Evolutionary conservation across 306 rosid species (phyloP), one percentile per base, ranked within the genome.

Genomic region (Trichosanthes truncata): DNA sequence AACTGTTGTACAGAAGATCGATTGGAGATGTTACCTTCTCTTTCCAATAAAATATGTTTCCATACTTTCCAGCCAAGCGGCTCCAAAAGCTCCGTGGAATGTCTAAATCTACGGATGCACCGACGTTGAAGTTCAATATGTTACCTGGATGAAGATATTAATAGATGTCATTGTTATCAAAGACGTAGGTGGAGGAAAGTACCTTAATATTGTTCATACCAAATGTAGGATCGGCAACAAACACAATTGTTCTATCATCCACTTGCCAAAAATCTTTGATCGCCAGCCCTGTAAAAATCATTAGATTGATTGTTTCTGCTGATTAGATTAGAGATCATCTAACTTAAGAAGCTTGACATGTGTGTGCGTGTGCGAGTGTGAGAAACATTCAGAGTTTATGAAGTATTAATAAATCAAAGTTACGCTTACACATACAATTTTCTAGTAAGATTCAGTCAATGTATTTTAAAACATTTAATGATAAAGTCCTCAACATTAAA

Each of bases 151-250:
- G 85, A 83, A 82, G 77, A 74, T 46, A 49, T 26, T 79, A 40
- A 21, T 15, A 5, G 51, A 61, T 9, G 48, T 60, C 67, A 26
- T 4, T 80, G 79, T 78, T 14, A 69, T 63, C 66, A n/a, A 55
- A n/a, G 76, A 43, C 55, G 82, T 51, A 75, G 49, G 76, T 26
- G 56, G 36, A 73, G 7, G 33, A 76, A 25, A 36, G 68, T 25
- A 23, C 21, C n/a, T 12, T 71, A 35, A 2, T 15, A 53, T 26
- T 80, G 55, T 49, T 53, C 77, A 81, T 92, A 95, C 98, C 98
- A 83, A 95, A 92, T 18, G 97, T 95, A 40, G 98, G 98, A 87
- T 95, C 98, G 49, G 98, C 98, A 81, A 95, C 98, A 84, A 95
- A 95, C 51, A 95, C 97, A 65, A 95, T 82, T 80, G 98, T 95